Percentiles rank a stretch among this genome's conserved stretches.
Evolutionary conservation across 2,329 filamentous ascomycete genomes (phyloP).

Genomic region (Cladosporium velox): DNA sequence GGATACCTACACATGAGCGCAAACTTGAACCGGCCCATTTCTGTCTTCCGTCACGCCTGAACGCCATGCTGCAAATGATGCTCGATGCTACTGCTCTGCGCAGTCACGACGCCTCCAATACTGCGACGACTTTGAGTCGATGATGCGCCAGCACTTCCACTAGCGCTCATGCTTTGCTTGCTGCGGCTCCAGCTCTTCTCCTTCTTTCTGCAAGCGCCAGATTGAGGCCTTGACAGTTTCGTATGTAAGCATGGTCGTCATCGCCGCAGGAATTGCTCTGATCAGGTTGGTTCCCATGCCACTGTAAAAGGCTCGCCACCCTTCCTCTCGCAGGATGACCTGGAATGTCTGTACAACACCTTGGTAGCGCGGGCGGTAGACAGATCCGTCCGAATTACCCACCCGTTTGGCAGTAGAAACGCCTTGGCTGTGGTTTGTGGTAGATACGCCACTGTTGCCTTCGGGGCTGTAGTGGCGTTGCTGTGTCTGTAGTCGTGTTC

Average conservation of each 20-base stretch:
- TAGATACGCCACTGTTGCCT: constrained; percentile 53
- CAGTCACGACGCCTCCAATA: not conserved
- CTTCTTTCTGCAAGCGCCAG: constrained; percentile 57
- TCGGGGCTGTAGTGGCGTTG: constrained; percentile 62
- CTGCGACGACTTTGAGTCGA: not conserved
- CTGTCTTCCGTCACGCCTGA: constrained; percentile 11
- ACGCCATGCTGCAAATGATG: constrained; percentile 18
- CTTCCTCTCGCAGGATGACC: constrained; percentile 85
- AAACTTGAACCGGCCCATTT: not conserved
- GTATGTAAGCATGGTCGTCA: constrained; percentile 97
- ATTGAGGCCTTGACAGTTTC: constrained; percentile 69
- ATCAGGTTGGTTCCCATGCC: constrained; percentile 98
- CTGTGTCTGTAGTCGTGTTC: constrained; percentile 91
- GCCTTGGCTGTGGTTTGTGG: constrained; percentile 37
- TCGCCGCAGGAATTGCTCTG: constrained; percentile 89
- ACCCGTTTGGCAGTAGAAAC: constrained; percentile 40
- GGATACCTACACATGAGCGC: not conserved
- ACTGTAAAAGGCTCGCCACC: constrained; percentile 94
- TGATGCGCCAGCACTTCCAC: not conserved
- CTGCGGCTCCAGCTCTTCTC: constrained; percentile 34
- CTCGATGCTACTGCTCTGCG: not conserved
- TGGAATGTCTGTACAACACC: constrained; percentile 80
- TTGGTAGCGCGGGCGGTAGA: constrained; percentile 61
- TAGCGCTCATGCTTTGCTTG: constrained; percentile 1
- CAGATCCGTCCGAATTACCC: constrained; percentile 57